Conservation (phyloP, 139 green algal species). For the Picochlorum sp. region DNA sequence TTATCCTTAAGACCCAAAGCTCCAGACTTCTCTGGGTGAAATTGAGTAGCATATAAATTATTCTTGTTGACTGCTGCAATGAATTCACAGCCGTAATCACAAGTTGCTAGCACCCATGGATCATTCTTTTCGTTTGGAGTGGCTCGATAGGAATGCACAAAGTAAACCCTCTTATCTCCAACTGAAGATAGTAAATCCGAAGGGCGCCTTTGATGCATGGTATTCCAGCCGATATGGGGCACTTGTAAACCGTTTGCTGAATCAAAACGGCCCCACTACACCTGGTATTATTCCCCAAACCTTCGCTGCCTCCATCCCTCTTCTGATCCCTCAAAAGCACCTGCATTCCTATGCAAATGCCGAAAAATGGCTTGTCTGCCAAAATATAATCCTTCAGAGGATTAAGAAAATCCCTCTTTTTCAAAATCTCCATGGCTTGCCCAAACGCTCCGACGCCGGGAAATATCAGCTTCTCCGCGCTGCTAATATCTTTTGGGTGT, state of each 20-base stretch:
- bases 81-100: constrained; percentile 83
- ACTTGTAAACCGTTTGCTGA: constrained; percentile 64
- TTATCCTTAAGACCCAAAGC: constrained; percentile 56
- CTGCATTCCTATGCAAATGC: constrained; percentile 97
- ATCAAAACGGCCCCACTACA: constrained; percentile 65
- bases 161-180: constrained; percentile 83
- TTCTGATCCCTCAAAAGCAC: constrained; percentile 90
- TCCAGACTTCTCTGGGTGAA: constrained; percentile 97
- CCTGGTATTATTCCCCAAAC: constrained; percentile 88
- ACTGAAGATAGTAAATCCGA: constrained; percentile 48
- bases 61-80: constrained; percentile 74
- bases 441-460: constrained; percentile 92
- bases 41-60: constrained; percentile 78
- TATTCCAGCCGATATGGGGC: constrained; percentile 98
- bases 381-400: constrained; percentile 81
- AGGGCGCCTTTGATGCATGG: constrained; percentile 39
- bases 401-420: constrained; percentile 51
- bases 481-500: constrained; percentile 51
- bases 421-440: constrained; percentile 75
- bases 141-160: constrained; percentile 93
- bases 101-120: constrained; percentile 90
- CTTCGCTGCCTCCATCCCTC: constrained; percentile 89
- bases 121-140: constrained; percentile 49
- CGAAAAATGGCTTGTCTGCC: constrained; percentile 80
- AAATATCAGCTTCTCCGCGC: constrained; percentile 83